These are phyloP conservation scores for Trypanosoma grayi DNA, from an alignment of 208 protist genomes.

Conservation along the genomic window DNA sequence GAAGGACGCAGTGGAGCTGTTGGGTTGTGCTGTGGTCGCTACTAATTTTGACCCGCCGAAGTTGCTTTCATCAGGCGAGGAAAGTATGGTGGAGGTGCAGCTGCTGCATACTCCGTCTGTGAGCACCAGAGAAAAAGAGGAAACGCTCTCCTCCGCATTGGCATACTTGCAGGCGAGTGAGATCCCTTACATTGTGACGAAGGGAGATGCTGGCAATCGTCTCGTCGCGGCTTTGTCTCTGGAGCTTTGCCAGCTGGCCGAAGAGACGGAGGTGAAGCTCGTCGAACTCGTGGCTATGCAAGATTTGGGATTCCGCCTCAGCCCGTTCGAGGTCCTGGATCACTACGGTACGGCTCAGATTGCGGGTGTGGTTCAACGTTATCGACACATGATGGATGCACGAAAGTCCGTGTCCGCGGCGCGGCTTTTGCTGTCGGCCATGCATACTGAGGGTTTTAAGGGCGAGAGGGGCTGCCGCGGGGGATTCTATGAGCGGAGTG, in stretches of 20 bases:
- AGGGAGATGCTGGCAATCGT: constrained; percentile 18
- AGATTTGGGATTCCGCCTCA: constrained; percentile 15
- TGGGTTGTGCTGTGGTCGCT: constrained; percentile 21
- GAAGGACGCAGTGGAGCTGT: constrained; percentile 13
- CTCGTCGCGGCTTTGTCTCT: constrained; percentile 25
- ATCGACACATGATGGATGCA: constrained; percentile 7
- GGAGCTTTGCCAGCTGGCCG: constrained; percentile 20
- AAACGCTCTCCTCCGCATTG: constrained; percentile 17
- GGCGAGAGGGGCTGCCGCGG: not conserved
- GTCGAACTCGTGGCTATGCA: constrained; percentile 10
- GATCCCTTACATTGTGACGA: constrained; percentile 27
- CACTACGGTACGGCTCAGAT: constrained; percentile 14
- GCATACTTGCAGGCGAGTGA: constrained; percentile 24
- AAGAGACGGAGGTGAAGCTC: not conserved
- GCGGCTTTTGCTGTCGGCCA: constrained; percentile 13
- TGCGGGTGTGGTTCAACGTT: constrained; percentile 1
- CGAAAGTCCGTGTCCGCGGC: not conserved
- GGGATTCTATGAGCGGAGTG: constrained; percentile 15
- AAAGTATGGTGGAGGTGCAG: constrained; percentile 22
- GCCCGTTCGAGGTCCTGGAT: constrained; percentile 26
- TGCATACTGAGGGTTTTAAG: constrained; percentile 10
- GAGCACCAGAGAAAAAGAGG: not conserved
- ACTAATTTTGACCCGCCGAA: constrained; percentile 12
- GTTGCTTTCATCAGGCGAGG: not conserved
- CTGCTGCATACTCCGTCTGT: constrained; percentile 1